Evolutionary conservation across 2,329 filamentous ascomycete genomes (phyloP).

Genomic region (Talaromyces funiculosus): DNA sequence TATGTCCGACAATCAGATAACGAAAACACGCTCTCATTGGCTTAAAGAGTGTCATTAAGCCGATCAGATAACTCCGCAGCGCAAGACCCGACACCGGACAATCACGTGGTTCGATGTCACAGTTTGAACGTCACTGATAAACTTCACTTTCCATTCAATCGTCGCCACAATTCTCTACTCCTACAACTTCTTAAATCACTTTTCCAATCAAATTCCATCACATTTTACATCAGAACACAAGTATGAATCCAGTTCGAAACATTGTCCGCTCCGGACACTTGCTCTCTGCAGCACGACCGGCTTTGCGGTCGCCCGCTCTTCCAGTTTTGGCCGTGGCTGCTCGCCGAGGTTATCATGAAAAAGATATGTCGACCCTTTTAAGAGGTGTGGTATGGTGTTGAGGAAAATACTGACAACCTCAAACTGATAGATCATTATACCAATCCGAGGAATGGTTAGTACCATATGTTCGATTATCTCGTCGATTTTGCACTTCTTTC

Average conservation of each 20-base stretch:
- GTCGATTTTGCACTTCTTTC: background rate
- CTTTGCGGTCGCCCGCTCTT: constrained; percentile 4
- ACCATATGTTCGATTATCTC: background rate
- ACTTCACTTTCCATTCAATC: background rate
- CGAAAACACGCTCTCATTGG: background rate
- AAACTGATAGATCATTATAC: constrained; percentile 72
- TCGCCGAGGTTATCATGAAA: constrained; percentile 56
- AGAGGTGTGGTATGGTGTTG: background rate
- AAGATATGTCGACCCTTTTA: constrained; percentile 47
- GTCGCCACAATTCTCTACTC: background rate
- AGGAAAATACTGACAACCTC: constrained; percentile 3
- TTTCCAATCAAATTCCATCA: background rate
- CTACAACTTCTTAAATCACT: background rate
- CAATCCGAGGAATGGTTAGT: constrained; percentile 60
- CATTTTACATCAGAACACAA: background rate
- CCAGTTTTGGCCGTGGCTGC: constrained; percentile 3
- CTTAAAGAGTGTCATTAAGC: background rate
- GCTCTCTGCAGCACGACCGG: constrained; percentile 12
- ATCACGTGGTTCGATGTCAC: constrained; percentile 1
- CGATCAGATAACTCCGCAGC: constrained; percentile 10
- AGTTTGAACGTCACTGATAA: constrained; percentile 8
- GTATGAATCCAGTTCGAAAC: constrained; percentile 14
- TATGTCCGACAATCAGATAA: constrained; percentile 11
- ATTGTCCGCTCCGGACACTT: constrained; percentile 10
- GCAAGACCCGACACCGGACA: constrained; percentile 7